These are phyloP conservation scores for Aspergillus calidoustus DNA, from an alignment of 2,329 filamentous ascomycete species.

Conservation along the genomic window DNA sequence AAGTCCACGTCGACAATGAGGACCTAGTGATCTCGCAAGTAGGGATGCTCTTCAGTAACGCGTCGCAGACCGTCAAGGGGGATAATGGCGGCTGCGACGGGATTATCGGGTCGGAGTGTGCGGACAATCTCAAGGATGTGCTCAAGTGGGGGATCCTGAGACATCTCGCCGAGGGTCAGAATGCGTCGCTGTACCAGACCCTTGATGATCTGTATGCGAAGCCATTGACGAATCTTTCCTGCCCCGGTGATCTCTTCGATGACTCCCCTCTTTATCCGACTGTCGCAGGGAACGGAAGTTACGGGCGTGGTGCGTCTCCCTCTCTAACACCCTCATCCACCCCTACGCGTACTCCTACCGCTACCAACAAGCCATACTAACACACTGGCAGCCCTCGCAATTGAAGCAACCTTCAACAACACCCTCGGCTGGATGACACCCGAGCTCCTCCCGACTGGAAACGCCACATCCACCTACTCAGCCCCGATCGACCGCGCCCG, in stretches of 20 bases:
- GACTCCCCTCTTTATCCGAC: not conserved
- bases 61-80: too few relatives aligned
- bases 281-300: not conserved
- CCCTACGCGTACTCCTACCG: too few relatives aligned
- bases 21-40: not conserved
- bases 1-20: not conserved
- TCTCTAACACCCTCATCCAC: not conserved
- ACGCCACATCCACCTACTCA: not conserved
- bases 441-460: not conserved
- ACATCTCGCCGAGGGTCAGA: not conserved
- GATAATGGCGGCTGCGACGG: too few relatives aligned
- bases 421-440: too few relatives aligned
- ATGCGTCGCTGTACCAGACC: not conserved
- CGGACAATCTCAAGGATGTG: too few relatives aligned
- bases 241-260: not conserved
- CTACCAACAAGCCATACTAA: too few relatives aligned
- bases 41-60: not conserved
- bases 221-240: not conserved
- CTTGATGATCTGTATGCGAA: not conserved
- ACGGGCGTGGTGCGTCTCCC: not conserved
- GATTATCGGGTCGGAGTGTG: too few relatives aligned
- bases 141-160: not conserved
- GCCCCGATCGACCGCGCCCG: not conserved
- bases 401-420: too few relatives aligned
- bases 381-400: too few relatives aligned